Conservation (phyloP, 78 protist genomes). For the Pigoraptor vietnamica region DNA sequence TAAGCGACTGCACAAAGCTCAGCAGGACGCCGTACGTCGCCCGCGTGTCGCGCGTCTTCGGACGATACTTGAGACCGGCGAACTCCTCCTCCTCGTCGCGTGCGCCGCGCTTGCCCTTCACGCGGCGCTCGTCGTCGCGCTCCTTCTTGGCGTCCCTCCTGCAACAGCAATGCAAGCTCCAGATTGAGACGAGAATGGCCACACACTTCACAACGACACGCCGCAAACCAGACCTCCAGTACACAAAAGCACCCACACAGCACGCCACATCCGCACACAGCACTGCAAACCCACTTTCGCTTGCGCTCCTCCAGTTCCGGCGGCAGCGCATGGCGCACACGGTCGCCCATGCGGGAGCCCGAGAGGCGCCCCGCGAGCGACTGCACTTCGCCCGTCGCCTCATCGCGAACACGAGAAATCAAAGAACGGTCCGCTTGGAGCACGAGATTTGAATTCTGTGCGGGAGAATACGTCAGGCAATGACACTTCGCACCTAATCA, state of each 20-base stretch:
- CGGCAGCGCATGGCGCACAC: background rate
- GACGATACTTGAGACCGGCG: slow-evolving; percentile 7
- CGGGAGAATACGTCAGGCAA: too few relatives aligned
- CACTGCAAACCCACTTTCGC: background rate
- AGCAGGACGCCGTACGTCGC: slow-evolving; percentile 8
- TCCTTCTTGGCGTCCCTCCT: background rate
- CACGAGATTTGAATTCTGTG: slow-evolving; percentile 25
- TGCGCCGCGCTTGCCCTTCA: background rate
- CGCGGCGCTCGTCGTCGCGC: background rate
- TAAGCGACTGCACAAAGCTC: background rate
- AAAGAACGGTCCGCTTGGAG: slow-evolving; percentile 34
- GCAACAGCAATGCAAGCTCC: background rate
- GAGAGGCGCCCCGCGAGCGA: slow-evolving; percentile 14
- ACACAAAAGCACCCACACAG: too few relatives aligned
- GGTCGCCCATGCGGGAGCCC: slow-evolving; percentile 6
- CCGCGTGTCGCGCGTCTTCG: slow-evolving; percentile 20
- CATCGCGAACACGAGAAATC: slow-evolving; percentile 13
- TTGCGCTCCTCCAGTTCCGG: background rate
- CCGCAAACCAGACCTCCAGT: background rate
- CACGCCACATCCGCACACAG: too few relatives aligned
- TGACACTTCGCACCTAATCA: background rate
- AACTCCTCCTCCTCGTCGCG: background rate
- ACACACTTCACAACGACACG: background rate
- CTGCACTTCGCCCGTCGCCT: slow-evolving; percentile 35
- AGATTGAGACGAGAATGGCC: background rate